Evolutionary conservation across 495 filamentous ascomycete genomes (phyloP), one percentile per base, ranked within the genome.

Genomic region (Penicillium simplicissimum): DNA sequence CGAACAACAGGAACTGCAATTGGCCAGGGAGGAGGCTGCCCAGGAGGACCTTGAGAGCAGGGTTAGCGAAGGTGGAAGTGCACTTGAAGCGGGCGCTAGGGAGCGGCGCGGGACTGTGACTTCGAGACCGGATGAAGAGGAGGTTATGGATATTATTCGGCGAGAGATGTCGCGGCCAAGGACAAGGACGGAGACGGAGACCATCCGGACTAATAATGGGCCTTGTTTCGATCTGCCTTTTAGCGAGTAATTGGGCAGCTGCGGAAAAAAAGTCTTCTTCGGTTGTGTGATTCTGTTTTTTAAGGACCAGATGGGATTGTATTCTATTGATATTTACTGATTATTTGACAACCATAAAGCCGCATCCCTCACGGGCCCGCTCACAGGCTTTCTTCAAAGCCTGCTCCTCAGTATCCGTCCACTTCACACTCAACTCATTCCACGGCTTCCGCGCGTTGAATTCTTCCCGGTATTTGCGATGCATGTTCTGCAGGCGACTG

Each of bases 351-450:
- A 81, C 83, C 69, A 97, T 80, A 67, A 98, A 96, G 7, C 87
- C 93, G 57, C 96, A 81, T 1, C 94, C 92, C 34, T 87, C 77
- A 38, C 93, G 83, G 1, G 94, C 93, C 40, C 77, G 76, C 59
- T 80, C 78, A 59, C 87, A 86, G 0, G 92, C 93, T 67, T 77
- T 82, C 70, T 83, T 88, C 65, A 97, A 71, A 40, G 84, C 86
- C 75, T 96, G 90, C 35, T 92, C 89, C 72, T 98, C 94, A 4
- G 67, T 77, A 72, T 96, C 92, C 11, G 94, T 96, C 94, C 94
- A 98, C 73, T 93, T 87, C 33, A 96, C 88, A 59, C 76, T 90
- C 49, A 96, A 70, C 58, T 96, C 79, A 71, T 97, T 90, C 94
- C 93, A 98, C 45, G 92, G 92, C 69, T 86, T 90, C 4, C 82